Percentiles rank a stretch among this genome's conserved stretches.
These are phyloP conservation scores for Candida golubevii DNA, from an alignment of 805 yeast species.

Conservation along the genomic window DNA sequence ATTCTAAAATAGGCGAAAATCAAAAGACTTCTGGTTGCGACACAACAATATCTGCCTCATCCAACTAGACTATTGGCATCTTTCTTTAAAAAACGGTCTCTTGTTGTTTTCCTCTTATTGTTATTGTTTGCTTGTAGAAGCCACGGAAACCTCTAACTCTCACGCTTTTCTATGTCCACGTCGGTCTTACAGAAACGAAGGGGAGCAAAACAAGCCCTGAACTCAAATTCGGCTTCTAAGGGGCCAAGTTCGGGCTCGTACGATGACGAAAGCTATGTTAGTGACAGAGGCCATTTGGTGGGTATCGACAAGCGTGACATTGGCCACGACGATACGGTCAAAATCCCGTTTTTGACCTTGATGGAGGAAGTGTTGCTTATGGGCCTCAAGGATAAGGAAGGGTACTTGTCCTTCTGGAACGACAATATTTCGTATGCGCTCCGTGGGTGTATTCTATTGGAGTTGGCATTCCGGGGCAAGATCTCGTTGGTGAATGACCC, in stretches of 20 bases:
- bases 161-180: conserved; percentile 12
- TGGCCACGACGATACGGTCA: conserved; percentile 34
- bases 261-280: conserved; percentile 16
- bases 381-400: conserved; percentile 94
- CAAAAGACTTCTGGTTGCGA: too few relatives aligned
- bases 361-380: conserved; percentile 95
- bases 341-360: conserved; percentile 72
- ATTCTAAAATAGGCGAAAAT: background rate
- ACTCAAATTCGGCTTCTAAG: conserved; percentile 9
- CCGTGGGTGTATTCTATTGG: conserved; percentile 89
- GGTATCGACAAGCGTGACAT: conserved; percentile 79
- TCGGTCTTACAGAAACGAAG: conserved; percentile 77
- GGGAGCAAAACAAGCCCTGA: conserved; percentile 32
- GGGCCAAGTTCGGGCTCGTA: conserved; percentile 18
- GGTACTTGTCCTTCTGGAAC: conserved; percentile 95
- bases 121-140: too few relatives aligned
- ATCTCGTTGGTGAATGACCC: conserved; percentile 90
- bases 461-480: conserved; percentile 86
- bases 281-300: conserved; percentile 49
- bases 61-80: too few relatives aligned
- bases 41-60: too few relatives aligned
- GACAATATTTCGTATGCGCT: conserved; percentile 95
- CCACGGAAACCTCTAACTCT: too few relatives aligned
- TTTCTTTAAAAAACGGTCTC: too few relatives aligned
- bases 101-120: too few relatives aligned